These are phyloP conservation scores for Pyrenophora seminiperda DNA, from an alignment of 2,329 filamentous ascomycete genomes.

Conservation along the genomic window DNA sequence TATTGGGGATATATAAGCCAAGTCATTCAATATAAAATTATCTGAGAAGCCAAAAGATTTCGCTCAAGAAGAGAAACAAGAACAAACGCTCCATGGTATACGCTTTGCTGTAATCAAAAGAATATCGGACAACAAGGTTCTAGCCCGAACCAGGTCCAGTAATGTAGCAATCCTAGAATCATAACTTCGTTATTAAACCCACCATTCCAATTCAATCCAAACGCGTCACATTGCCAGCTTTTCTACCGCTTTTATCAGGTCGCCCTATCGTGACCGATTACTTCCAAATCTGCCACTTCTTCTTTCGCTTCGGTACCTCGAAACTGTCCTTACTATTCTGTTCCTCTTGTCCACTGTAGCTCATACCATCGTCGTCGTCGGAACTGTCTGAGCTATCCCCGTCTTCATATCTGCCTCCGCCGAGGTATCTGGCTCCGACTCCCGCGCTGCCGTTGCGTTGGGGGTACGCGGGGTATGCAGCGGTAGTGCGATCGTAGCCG, in stretches of 20 bases:
- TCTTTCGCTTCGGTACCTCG: slow-evolving; percentile 47
- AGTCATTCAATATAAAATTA: no score
- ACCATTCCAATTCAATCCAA: not conserved
- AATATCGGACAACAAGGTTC: not conserved
- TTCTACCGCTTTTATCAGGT: not conserved
- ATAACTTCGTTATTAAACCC: no score
- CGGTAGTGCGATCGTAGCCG: slow-evolving; percentile 29
- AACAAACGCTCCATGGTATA: slow-evolving; percentile 3
- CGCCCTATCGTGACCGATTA: slow-evolving; percentile 1
- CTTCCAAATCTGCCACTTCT: slow-evolving; percentile 47
- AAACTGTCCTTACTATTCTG: slow-evolving; percentile 40
- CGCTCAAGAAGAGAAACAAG: no score
- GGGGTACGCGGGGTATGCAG: slow-evolving; percentile 27
- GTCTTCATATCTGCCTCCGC: slow-evolving; percentile 39
- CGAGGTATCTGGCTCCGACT: slow-evolving; percentile 39
- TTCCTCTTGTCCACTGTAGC: slow-evolving; percentile 38
- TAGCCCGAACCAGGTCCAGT: not conserved
- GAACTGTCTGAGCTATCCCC: slow-evolving; percentile 34
- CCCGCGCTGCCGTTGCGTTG: slow-evolving; percentile 30
- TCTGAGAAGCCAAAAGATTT: no score
- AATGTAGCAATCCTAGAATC: not conserved
- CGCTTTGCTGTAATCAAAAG: slow-evolving; percentile 5
- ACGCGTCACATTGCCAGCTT: not conserved
- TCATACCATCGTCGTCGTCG: slow-evolving; percentile 25
- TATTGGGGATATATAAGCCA: no score